phyloP scores from a whole-genome alignment of 148 eudicot genomes.

The Rhododendron ovatum region DNA sequence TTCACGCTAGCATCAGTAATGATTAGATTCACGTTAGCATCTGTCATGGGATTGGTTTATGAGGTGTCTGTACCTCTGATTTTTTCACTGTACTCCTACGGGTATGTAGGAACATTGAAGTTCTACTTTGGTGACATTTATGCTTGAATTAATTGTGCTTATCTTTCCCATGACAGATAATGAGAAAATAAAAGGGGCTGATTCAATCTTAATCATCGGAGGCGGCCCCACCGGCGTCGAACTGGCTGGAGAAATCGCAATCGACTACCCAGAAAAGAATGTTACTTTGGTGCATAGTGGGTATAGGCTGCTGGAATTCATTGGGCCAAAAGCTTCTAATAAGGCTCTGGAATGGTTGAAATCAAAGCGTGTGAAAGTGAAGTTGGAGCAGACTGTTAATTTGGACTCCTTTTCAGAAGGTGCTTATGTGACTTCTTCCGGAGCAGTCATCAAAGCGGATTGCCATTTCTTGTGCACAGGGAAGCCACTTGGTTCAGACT shows the following conservation, averaged over 20 bases:
- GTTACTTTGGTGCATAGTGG: constrained; percentile 54
- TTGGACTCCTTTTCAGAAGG: constrained; percentile 27
- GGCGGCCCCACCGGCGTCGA: constrained; percentile 71
- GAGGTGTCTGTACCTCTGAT: neutral
- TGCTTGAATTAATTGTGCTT: constrained; percentile 3
- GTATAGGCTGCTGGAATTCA: constrained; percentile 42
- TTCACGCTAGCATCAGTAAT: neutral
- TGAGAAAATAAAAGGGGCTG: constrained; percentile 35
- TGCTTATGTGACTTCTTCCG: constrained; percentile 38
- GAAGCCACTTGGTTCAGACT: constrained; percentile 39
- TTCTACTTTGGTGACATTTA: neutral
- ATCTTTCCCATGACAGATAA: constrained; percentile 35
- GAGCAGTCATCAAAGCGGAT: constrained; percentile 48
- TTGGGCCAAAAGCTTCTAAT: constrained; percentile 48
- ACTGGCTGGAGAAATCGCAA: constrained; percentile 55
- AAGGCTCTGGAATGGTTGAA: constrained; percentile 56
- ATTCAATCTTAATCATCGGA: constrained; percentile 50
- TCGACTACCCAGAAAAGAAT: constrained; percentile 52
- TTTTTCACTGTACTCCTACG: neutral
- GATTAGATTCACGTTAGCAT: neutral
- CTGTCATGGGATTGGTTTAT: neutral
- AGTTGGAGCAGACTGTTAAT: constrained; percentile 38
- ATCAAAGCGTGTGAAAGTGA: constrained; percentile 48
- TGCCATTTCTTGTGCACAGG: constrained; percentile 55
- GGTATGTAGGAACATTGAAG: neutral